Evolutionary conservation across 2,329 filamentous ascomycete genomes (phyloP).

Genomic region (Cladosporium sp.): DNA sequence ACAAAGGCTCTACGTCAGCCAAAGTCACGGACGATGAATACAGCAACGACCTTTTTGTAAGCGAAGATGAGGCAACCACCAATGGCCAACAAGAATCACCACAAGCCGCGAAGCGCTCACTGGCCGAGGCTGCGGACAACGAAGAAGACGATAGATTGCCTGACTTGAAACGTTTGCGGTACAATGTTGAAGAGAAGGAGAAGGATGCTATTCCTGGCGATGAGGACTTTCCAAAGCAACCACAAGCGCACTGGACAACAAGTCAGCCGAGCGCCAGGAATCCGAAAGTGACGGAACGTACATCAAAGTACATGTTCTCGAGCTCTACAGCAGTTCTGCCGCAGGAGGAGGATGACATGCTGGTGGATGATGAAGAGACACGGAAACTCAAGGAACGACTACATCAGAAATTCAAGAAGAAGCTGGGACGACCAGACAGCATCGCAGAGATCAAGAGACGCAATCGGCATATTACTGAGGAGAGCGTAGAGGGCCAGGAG

Average conservation of each 20-base stretch:
- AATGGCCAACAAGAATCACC: constrained; percentile 41
- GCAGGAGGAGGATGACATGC: constrained; percentile 43
- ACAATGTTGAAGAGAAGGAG: constrained; percentile 18
- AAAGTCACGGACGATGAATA: constrained; percentile 22
- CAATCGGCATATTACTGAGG: constrained; percentile 57
- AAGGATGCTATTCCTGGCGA: background rate
- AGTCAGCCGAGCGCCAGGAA: constrained; percentile 35
- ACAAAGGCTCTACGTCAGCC: background rate
- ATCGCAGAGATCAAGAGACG: constrained; percentile 67
- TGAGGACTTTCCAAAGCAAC: background rate
- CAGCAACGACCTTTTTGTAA: constrained; percentile 30
- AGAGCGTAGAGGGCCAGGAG: constrained; percentile 53
- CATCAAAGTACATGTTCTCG: constrained; percentile 62
- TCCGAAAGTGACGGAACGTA: constrained; percentile 49
- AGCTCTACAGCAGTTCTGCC: constrained; percentile 43
- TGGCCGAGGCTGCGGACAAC: constrained; percentile 11
- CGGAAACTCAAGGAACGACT: constrained; percentile 67
- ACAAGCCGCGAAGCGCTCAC: constrained; percentile 12
- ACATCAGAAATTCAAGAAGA: constrained; percentile 85
- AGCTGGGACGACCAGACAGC: constrained; percentile 83
- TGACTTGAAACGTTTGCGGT: constrained; percentile 26
- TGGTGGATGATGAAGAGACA: constrained; percentile 52
- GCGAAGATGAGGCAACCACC: constrained; percentile 42
- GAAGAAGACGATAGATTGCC: constrained; percentile 26
- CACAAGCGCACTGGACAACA: background rate